Conservation (phyloP, 371 early-diverging fungal species). For the Mortierella sp. region DNA sequence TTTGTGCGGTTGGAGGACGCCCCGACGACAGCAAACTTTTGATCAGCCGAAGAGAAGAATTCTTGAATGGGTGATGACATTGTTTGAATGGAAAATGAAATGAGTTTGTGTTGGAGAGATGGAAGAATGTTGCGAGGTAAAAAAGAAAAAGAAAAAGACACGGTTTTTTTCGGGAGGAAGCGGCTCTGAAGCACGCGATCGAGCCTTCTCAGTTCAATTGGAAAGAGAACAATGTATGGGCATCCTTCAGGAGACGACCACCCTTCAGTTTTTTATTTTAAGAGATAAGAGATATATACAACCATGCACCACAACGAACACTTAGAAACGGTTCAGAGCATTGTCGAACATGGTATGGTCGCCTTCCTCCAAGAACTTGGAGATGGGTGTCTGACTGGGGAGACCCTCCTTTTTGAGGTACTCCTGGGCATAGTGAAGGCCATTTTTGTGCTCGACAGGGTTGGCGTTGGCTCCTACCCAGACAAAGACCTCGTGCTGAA, state of each 20-base stretch:
- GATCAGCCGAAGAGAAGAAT: slow-evolving; percentile 37
- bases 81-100: not conserved
- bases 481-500: slow-evolving; percentile 76
- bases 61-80: slow-evolving; percentile 39
- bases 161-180: not conserved
- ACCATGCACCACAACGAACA: not conserved
- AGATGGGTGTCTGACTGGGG: slow-evolving; percentile 73
- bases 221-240: not conserved
- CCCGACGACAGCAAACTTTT: slow-evolving; percentile 82
- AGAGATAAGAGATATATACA: slow-evolving; percentile 7
- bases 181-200: slow-evolving; percentile 4
- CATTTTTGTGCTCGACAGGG: slow-evolving; percentile 69
- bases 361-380: slow-evolving; percentile 79
- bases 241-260: not conserved
- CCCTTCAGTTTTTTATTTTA: slow-evolving; percentile 7
- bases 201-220: slow-evolving; percentile 1
- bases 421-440: slow-evolving; percentile 74
- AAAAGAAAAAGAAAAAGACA: not conserved
- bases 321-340: slow-evolving; percentile 52
- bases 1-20: slow-evolving; percentile 79
- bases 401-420: slow-evolving; percentile 68
- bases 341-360: slow-evolving; percentile 72
- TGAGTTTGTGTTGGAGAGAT: not conserved
- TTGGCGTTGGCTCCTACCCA: slow-evolving; percentile 81
- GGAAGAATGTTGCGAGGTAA: not conserved